These are phyloP conservation scores for Paratinospora sagittata DNA, from an alignment of 164 flowering plant genomes.

Conservation along the genomic window DNA sequence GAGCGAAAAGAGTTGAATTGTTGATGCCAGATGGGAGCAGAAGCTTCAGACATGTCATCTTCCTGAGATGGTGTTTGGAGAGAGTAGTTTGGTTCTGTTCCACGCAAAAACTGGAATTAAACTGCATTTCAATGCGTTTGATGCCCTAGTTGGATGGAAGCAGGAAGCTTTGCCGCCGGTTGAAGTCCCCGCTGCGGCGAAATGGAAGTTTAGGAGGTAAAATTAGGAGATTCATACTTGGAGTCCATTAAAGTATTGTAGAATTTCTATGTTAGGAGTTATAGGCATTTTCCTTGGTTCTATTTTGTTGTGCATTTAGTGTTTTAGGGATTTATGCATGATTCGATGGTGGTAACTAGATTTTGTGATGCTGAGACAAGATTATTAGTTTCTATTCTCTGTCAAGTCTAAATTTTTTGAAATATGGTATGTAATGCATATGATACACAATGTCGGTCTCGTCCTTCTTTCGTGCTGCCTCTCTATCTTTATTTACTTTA, in stretches of 20 bases:
- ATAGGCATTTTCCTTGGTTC: background rate
- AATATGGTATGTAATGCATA: too few species aligned
- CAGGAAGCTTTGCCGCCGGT: slow-evolving; percentile 80
- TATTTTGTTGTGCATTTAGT: background rate
- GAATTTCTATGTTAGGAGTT: background rate
- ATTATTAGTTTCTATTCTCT: too few species aligned
- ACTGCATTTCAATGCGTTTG: slow-evolving; percentile 78
- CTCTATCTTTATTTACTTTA: too few species aligned
- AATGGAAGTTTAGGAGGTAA: slow-evolving; percentile 92
- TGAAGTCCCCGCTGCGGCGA: slow-evolving; percentile 95
- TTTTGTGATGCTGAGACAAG: too few species aligned
- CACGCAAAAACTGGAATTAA: slow-evolving; percentile 50
- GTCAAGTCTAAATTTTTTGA: too few species aligned
- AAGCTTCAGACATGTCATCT: slow-evolving; percentile 70
- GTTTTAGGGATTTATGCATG: background rate
- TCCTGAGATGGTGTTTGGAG: slow-evolving; percentile 97
- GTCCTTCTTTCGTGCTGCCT: too few species aligned
- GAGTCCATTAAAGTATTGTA: background rate
- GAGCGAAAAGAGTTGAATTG: background rate
- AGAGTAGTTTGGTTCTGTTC: slow-evolving; percentile 57
- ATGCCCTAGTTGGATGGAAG: slow-evolving; percentile 90
- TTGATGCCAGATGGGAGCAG: slow-evolving; percentile 69
- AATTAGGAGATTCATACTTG: background rate
- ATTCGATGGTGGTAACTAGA: background rate
- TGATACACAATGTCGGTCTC: too few species aligned